A percentile compares a stretch with the other conserved stretches of the same genome.
Evolutionary conservation across 345 rosid species (phyloP).

Genomic region (Geranium brycei): DNA sequence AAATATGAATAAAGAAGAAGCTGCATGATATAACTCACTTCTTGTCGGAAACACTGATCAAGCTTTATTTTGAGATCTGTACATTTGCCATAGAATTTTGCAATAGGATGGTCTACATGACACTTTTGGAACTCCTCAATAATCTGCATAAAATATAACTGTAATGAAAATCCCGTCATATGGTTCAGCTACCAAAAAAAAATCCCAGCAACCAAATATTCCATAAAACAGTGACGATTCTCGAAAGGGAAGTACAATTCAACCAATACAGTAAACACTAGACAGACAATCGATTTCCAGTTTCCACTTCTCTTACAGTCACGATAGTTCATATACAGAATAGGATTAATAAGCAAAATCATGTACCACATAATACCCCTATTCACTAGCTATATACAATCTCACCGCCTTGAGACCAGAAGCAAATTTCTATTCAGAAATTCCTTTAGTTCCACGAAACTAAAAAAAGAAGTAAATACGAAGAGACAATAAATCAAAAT

Average conservation of each 20-base stretch:
- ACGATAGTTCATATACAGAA: background rate
- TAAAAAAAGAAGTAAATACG: too few relatives aligned
- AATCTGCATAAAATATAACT: conserved; percentile 29
- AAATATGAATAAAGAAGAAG: background rate
- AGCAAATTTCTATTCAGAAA: too few relatives aligned
- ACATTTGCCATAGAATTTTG: conserved; percentile 79
- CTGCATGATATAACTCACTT: conserved; percentile 27
- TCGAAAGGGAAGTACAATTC: background rate
- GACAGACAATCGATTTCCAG: too few relatives aligned
- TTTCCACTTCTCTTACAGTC: background rate
- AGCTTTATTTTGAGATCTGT: conserved; percentile 74
- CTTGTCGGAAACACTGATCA: conserved; percentile 72
- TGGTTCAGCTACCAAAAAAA: background rate
- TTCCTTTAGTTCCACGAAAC: background rate
- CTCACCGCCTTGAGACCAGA: background rate
- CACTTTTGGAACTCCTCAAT: conserved; percentile 84
- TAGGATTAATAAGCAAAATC: background rate
- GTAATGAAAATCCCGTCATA: background rate
- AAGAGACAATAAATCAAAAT: background rate
- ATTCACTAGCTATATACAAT: background rate
- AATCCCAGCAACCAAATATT: background rate
- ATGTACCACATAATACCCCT: background rate
- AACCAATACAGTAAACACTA: background rate
- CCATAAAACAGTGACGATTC: background rate
- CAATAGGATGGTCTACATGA: conserved; percentile 71